A percentile compares a stretch with the other conserved stretches of the same genome.
These are phyloP conservation scores for Allomyces arbusculus DNA, from an alignment of 192 early-diverging fungal genomes.

Conservation along the genomic window DNA sequence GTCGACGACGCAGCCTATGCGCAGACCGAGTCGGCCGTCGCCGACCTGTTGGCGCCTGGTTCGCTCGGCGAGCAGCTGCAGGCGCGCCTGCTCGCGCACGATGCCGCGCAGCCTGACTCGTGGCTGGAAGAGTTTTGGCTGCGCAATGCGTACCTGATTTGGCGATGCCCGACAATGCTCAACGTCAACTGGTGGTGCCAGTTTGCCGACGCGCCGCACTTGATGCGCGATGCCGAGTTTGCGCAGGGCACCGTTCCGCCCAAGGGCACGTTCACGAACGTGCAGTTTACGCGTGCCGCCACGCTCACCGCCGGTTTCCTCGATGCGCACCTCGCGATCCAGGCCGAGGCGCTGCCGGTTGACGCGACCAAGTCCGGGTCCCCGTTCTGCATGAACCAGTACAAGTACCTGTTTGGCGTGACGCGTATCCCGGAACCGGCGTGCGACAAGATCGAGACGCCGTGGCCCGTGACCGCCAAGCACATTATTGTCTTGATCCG, in stretches of 20 bases:
- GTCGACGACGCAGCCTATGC: constrained; percentile 20
- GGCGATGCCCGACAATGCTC: constrained; percentile 26
- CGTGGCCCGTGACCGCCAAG: constrained; percentile 46
- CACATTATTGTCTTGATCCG: constrained; percentile 71
- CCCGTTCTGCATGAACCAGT: constrained; percentile 91
- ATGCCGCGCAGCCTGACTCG: constrained; percentile 30
- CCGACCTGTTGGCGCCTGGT: constrained; percentile 23
- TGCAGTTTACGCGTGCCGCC: constrained; percentile 29
- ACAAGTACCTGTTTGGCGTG: constrained; percentile 65
- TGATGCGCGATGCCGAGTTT: no score
- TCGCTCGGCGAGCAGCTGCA: constrained; percentile 33
- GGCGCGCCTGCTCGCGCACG: constrained; percentile 37
- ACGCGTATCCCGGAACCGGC: constrained; percentile 46
- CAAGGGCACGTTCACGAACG: constrained; percentile 19
- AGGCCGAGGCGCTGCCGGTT: background rate
- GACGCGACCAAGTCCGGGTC: constrained; percentile 8
- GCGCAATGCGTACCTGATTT: constrained; percentile 28
- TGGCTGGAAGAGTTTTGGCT: constrained; percentile 48
- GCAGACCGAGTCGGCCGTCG: constrained; percentile 17
- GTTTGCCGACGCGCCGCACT: constrained; percentile 9
- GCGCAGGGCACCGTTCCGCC: constrained; percentile 11
- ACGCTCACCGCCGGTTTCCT: constrained; percentile 24
- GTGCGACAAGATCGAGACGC: constrained; percentile 46
- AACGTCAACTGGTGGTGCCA: constrained; percentile 35
- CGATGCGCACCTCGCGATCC: background rate